A percentile compares a stretch with the other conserved stretches of the same genome.
These are phyloP conservation scores for Thecaphora thlaspeos DNA, from an alignment of 1,284 basidiomycete genomes.

Conservation along the genomic window DNA sequence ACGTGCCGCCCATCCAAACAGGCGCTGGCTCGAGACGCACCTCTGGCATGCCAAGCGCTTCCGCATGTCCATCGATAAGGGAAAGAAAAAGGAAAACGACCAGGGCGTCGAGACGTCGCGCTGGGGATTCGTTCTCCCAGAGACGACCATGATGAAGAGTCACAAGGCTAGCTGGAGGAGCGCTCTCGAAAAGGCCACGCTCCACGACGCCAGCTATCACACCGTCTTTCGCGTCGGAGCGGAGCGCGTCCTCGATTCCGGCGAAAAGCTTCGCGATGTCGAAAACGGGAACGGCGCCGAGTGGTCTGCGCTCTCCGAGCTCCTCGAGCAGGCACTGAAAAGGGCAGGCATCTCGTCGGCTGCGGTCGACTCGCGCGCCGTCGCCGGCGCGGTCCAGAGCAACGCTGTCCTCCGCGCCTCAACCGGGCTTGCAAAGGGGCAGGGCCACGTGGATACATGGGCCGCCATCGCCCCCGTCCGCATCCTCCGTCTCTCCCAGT, in stretches of 20 bases:
- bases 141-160: conserved; percentile 51
- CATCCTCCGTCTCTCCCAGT: conserved; percentile 9
- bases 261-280: neutral
- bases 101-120: conserved; percentile 22
- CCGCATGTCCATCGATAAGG: conserved; percentile 49
- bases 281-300: neutral
- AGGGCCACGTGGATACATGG: too few relatives aligned
- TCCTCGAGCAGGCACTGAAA: neutral
- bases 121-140: conserved; percentile 49
- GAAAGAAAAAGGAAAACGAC: conserved; percentile 32
- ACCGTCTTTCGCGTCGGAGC: conserved; percentile 29
- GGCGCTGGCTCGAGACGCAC: conserved; percentile 56
- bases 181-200: conserved; percentile 16
- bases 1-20: conserved; percentile 28
- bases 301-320: neutral
- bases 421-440: conserved; percentile 1
- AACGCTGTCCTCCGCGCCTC: conserved; percentile 4
- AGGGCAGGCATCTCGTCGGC: conserved; percentile 3
- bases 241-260: neutral
- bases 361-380: neutral
- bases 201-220: conserved; percentile 52
- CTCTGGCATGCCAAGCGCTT: conserved; percentile 57
- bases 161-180: conserved; percentile 43
- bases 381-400: conserved; percentile 2
- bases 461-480: conserved; percentile 26